These are phyloP conservation scores for Geosmithia morbida DNA, from an alignment of 2,329 filamentous ascomycete genomes.

Conservation along the genomic window DNA sequence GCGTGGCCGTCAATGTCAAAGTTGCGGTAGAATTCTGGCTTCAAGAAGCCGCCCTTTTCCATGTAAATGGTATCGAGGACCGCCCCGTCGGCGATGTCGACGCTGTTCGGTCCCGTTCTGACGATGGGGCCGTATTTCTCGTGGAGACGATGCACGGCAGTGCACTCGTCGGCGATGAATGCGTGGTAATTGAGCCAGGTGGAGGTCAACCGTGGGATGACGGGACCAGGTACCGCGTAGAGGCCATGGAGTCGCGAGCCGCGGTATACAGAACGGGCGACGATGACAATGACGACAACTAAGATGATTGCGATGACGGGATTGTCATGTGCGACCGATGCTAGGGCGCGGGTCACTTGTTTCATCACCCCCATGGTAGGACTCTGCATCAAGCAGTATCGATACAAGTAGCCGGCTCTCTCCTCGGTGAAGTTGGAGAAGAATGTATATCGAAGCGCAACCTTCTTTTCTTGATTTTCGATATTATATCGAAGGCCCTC, in stretches of 20 bases:
- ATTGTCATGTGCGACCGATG: not conserved
- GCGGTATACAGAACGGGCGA: not conserved
- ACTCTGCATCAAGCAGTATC: too few species aligned
- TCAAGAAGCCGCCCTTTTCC: constrained; percentile 34
- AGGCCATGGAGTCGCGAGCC: not conserved
- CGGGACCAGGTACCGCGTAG: constrained; percentile 3
- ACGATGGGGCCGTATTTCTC: constrained; percentile 17
- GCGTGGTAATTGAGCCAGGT: constrained; percentile 4
- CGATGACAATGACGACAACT: not conserved
- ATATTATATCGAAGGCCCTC: too few species aligned
- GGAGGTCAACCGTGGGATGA: constrained; percentile 1
- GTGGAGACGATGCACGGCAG: constrained; percentile 10
- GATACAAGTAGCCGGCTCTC: too few species aligned
- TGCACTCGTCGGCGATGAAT: constrained; percentile 4
- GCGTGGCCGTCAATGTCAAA: constrained; percentile 41
- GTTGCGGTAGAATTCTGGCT: constrained; percentile 35
- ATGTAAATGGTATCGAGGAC: constrained; percentile 35
- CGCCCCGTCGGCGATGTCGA: constrained; percentile 26
- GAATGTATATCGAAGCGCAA: too few species aligned
- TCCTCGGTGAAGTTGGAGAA: too few species aligned
- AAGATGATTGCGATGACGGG: not conserved
- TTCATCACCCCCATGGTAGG: not conserved
- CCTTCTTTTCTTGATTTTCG: too few species aligned
- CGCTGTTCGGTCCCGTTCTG: constrained; percentile 19
- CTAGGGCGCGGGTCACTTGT: not conserved